Evolutionary conservation across 2,329 filamentous ascomycete species (phyloP).

Genomic region (Mariannaea elegans): DNA sequence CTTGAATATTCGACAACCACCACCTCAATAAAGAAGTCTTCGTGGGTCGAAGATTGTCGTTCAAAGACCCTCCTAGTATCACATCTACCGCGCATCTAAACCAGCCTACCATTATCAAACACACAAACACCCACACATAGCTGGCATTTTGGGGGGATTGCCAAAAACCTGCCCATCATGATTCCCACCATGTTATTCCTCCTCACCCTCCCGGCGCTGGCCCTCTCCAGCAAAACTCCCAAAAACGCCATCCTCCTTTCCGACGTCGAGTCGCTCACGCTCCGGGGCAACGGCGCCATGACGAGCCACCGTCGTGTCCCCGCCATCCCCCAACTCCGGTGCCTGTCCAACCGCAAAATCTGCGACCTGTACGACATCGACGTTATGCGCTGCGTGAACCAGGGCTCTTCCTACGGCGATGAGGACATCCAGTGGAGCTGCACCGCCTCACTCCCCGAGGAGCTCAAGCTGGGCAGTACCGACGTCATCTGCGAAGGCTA

Average conservation of each 20-base stretch:
- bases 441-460: slow-evolving; percentile 66
- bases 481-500: slow-evolving; percentile 96
- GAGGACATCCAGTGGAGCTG: slow-evolving; percentile 95
- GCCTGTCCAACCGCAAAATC: slow-evolving; percentile 71
- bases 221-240: slow-evolving; percentile 44
- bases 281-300: slow-evolving; percentile 68
- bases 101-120: too few relatives aligned
- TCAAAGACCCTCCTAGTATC: too few relatives aligned
- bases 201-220: slow-evolving; percentile 38
- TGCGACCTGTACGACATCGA: slow-evolving; percentile 79
- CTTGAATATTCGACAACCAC: background rate
- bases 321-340: slow-evolving; percentile 81
- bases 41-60: too few relatives aligned
- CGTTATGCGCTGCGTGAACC: slow-evolving; percentile 88
- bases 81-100: background rate
- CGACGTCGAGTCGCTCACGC: slow-evolving; percentile 78
- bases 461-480: slow-evolving; percentile 79
- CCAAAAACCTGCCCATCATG: slow-evolving; percentile 37
- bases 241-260: slow-evolving; percentile 66
- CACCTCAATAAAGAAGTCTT: too few relatives aligned
- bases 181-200: slow-evolving; percentile 35
- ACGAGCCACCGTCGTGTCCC: slow-evolving; percentile 81
- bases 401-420: slow-evolving; percentile 78
- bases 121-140: too few relatives aligned
- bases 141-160: too few relatives aligned